Conservation (phyloP, 2,329 filamentous ascomycete species). For the Colletotrichum graminicola region DNA sequence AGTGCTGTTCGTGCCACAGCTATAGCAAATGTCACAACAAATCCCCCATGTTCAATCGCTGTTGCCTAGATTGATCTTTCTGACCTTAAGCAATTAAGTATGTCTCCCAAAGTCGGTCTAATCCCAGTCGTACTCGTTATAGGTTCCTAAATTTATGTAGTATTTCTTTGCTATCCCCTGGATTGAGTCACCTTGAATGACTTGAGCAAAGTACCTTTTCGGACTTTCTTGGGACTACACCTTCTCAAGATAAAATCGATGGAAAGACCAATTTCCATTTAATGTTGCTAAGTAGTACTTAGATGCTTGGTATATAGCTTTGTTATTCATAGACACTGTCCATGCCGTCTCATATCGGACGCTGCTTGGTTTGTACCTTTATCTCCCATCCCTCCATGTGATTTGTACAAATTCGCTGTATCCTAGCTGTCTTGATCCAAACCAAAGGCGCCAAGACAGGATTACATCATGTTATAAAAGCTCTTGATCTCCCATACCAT, state of each 20-base stretch:
- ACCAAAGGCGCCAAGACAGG: too few species aligned
- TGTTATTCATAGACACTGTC: background rate
- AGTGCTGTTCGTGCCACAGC: background rate
- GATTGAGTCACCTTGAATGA: too few species aligned
- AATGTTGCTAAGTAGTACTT: background rate
- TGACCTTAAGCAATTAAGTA: background rate
- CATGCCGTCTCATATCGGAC: background rate
- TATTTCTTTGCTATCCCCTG: background rate
- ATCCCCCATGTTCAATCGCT: background rate
- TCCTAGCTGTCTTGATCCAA: too few species aligned
- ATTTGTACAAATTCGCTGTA: background rate
- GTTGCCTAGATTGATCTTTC: too few species aligned
- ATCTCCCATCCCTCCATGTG: background rate
- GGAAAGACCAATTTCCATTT: background rate
- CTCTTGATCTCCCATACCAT: background rate
- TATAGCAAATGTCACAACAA: background rate
- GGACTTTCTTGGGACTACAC: background rate
- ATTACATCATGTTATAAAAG: background rate
- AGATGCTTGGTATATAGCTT: background rate
- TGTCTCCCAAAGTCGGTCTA: background rate
- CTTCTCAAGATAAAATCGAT: background rate
- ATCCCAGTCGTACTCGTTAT: background rate
- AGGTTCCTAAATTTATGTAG: background rate
- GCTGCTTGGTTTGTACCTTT: background rate
- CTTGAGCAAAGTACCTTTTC: background rate